phyloP scores from a whole-genome alignment of 192 early-diverging fungal species.

The Dissophora globulifera region DNA sequence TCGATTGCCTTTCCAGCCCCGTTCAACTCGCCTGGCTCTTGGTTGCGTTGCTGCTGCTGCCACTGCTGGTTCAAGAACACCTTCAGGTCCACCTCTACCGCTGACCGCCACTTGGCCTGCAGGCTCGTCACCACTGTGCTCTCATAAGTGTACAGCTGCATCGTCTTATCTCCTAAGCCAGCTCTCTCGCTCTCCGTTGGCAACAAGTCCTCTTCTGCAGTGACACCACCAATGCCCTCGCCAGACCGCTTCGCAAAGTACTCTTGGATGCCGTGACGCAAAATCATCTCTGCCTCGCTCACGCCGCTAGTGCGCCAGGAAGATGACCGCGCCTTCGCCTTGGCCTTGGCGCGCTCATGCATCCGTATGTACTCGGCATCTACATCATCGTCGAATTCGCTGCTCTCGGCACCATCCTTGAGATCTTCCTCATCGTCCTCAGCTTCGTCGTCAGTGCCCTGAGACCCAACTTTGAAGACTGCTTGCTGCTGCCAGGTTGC shows the following conservation, averaged over 20 bases:
- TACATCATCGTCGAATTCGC: slow-evolving; percentile 32
- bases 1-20: slow-evolving; percentile 5
- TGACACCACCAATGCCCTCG: slow-evolving; percentile 39
- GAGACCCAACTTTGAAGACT: slow-evolving; percentile 5
- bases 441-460: background rate
- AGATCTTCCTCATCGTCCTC: background rate
- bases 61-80: slow-evolving; percentile 41
- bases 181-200: background rate
- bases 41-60: slow-evolving; percentile 26
- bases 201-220: slow-evolving; percentile 31
- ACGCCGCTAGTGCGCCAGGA: background rate
- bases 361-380: slow-evolving; percentile 30
- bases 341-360: slow-evolving; percentile 16
- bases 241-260: slow-evolving; percentile 41
- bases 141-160: slow-evolving; percentile 34
- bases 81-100: slow-evolving; percentile 46
- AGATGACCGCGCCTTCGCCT: background rate
- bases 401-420: slow-evolving; percentile 6
- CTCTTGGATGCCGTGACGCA: slow-evolving; percentile 33
- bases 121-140: slow-evolving; percentile 19
- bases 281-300: slow-evolving; percentile 27
- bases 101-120: slow-evolving; percentile 41
- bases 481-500: slow-evolving; percentile 44
- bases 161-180: slow-evolving; percentile 16
- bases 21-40: background rate